Evolutionary conservation across 371 early-diverging fungal genomes (phyloP), one percentile per base, ranked within the genome.

Genomic region (Catenaria anguillulae): DNA sequence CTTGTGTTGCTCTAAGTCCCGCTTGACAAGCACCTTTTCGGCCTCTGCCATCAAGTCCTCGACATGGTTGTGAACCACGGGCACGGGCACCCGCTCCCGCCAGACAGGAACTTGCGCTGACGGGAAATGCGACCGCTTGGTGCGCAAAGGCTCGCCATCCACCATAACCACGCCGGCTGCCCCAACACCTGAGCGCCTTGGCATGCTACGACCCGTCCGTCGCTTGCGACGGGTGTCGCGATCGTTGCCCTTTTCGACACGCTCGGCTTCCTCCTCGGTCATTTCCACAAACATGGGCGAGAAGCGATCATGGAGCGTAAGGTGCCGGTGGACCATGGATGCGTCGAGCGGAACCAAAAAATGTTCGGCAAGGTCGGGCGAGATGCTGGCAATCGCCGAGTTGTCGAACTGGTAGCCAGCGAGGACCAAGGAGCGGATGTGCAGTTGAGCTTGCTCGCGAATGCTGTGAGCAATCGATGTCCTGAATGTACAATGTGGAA

Each of bases 391-490:
- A 24, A 55, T 67, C 8, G 75, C 68, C 23, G 75, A 75, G 46
- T 79, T 73, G 36, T 77, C 76, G 66, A 87, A 87, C 29, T 79
- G 78, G 67, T 91, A 88, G 4, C 90, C 92, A 2, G 88, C 77
- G 45, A 92, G 74, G 33, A 87, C 71, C 34, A 94, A 70, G 4
- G 91, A 85, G 67, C 91, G 91, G 43, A 80, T 77, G 67, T 83
- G 86, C 3, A 80, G 78, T 64, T 90, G 84, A 13, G 91, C 77
- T 75, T 96, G 97, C 68, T 96, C 97, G n/a, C 94, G 82, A 31
- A 93, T 91, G 0, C 88, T 80, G 64, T 94, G 93, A 0, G 93
- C 88, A 56, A 93, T 89, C 0, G 93, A 89, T 0, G 93, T 89
- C 68, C 77, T 82, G 46, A 56, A 64, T 1, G 17, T 19, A 17